phyloP scores from a whole-genome alignment of 192 early-diverging fungal species.

The Chytriomyces hyalinus region DNA sequence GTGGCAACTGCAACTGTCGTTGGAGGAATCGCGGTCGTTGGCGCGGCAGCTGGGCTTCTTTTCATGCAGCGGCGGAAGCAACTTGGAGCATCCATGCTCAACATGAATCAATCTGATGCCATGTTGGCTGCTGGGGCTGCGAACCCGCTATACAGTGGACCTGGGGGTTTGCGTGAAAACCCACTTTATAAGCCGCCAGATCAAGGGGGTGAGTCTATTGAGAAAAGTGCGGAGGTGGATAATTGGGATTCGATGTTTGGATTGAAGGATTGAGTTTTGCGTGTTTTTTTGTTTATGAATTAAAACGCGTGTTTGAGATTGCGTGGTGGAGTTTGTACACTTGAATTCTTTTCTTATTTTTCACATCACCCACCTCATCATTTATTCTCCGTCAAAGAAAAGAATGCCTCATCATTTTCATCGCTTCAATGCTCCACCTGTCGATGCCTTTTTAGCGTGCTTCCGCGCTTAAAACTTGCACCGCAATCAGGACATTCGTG shows the following conservation, averaged over 20 bases:
- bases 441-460: neutral
- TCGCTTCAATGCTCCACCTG: neutral
- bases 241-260: no score
- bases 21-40: constrained; percentile 10
- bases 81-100: neutral
- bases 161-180: neutral
- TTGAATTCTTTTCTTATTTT: no score
- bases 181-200: neutral
- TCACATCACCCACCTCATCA: no score
- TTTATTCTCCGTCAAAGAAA: no score
- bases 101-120: neutral
- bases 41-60: neutral
- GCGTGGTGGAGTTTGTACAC: no score
- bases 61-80: neutral
- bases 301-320: no score
- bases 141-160: constrained; percentile 3
- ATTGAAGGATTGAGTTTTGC: no score
- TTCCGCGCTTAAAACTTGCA: neutral
- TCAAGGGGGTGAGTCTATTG: neutral
- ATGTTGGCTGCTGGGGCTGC: constrained; percentile 1
- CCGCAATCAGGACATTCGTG: neutral
- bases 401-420: no score
- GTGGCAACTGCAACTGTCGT: neutral
- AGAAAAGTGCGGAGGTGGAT: neutral
- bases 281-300: no score